Evolutionary conservation across 1,284 basidiomycete species (phyloP), one percentile per base, ranked within the genome.

Genomic region (Ustilago xerochloae): DNA sequence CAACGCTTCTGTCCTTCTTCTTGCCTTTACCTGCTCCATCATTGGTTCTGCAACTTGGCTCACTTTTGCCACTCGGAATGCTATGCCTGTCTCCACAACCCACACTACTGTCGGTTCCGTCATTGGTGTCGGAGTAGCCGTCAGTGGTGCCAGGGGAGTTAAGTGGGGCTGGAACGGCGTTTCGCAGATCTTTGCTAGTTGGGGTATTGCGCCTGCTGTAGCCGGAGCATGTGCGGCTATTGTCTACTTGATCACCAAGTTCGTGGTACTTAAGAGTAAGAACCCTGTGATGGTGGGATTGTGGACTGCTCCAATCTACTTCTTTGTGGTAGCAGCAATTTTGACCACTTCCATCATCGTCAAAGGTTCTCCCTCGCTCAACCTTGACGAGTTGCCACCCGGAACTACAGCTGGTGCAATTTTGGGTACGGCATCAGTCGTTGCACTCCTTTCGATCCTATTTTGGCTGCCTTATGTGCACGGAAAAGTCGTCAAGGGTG

Each of bases 41-140:
- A 59, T 74, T 43, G 76, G 64, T 18, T 60, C 69, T 10, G 58
- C 65, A 9, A 33, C 63, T 8, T 78, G 76, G 76, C 46, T 78
- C 28, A 74, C 63, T 4, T 60, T 76, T 28, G 68, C 73, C 13
- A 78, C 73, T 2, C 48, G 62, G 8, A 59, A 72, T 35, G 60
- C 56, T 6, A 70, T 76, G 65, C 76, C 73, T 12, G 76, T 78
- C 15, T 72, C 68, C 13, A 76, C 73, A 9, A 78, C 76, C 13
- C 74, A 78, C 46, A 73, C 73, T 10, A 64, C 75, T 10, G 59
- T 78, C 33, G 73, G 73, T 5, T 55, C 65, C 2, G 52, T 76
- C 28, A 67, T 66, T 29, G 76, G 76, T 22, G 66, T 76, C 6
- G 76, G 76, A 12, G 54, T 78, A 13, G 76, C 76, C 9, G 62